Conservation (phyloP, 495 filamentous ascomycete species). For the Paragyromitra xinjiangensis region DNA sequence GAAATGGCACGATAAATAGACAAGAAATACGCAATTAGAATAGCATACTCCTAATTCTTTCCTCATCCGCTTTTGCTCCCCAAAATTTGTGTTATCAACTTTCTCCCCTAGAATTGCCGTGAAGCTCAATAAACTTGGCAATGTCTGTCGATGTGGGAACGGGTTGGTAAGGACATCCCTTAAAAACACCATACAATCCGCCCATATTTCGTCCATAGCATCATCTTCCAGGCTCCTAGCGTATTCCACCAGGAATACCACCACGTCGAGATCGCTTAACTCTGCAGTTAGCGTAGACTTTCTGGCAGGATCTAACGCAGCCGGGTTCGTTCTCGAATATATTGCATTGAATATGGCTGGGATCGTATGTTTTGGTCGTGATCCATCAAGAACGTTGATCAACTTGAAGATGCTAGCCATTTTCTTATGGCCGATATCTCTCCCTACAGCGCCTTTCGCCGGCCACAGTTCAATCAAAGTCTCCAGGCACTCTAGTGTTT, state of each 20-base stretch:
- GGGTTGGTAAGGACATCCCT: conserved; percentile 91
- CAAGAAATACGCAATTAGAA: conserved; percentile 11
- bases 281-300: conserved; percentile 88
- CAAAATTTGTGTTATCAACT: conserved; percentile 96
- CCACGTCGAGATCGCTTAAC: conserved; percentile 80
- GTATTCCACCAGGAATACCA: conserved; percentile 88
- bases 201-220: conserved; percentile 99
- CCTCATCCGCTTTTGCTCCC: conserved; percentile 92
- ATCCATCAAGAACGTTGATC: conserved; percentile 89
- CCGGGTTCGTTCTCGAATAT: conserved; percentile 89
- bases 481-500: conserved; percentile 94
- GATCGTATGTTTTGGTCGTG: conserved; percentile 88
- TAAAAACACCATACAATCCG: conserved; percentile 89
- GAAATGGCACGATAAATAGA: conserved; percentile 56
- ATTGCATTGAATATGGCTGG: conserved; percentile 98
- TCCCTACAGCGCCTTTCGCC: conserved; percentile 51
- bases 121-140: conserved; percentile 88
- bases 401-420: conserved; percentile 74
- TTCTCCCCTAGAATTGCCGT: conserved; percentile 89
- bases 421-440: conserved; percentile 58
- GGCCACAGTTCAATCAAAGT: conserved; percentile 85
- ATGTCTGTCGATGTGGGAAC: conserved; percentile 89
- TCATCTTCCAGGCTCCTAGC: conserved; percentile 91
- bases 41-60: conserved; percentile 83
- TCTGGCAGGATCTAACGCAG: conserved; percentile 76